Conservation (phyloP, 1,284 basidiomycete species). For the Papiliotrema flavescens region DNA sequence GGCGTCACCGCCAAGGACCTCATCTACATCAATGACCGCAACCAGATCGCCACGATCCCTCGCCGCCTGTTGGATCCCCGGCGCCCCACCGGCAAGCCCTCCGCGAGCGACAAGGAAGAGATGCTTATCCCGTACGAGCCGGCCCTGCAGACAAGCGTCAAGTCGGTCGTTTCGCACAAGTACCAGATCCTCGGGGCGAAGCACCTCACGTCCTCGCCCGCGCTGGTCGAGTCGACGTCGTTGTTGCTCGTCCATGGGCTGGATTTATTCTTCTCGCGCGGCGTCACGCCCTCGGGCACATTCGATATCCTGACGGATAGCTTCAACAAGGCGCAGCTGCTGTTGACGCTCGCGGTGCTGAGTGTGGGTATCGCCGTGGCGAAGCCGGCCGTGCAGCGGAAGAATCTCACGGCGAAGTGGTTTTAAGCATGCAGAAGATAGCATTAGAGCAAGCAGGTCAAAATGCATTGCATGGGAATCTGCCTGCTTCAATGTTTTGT, state of each 20-base stretch:
- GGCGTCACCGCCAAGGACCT: slow-evolving; percentile 85
- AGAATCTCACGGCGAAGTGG: slow-evolving; percentile 44
- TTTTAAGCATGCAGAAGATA: slow-evolving; percentile 4
- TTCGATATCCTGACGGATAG: slow-evolving; percentile 88
- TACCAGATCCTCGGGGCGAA: slow-evolving; percentile 69
- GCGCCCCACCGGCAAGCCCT: slow-evolving; percentile 72
- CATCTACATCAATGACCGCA: slow-evolving; percentile 70
- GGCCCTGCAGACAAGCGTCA: slow-evolving; percentile 67
- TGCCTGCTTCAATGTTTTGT: no score
- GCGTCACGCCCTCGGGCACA: slow-evolving; percentile 75
- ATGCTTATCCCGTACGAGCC: slow-evolving; percentile 81
- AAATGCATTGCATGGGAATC: not conserved
- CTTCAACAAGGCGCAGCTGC: slow-evolving; percentile 91
- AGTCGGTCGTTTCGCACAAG: slow-evolving; percentile 70
- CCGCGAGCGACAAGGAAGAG: slow-evolving; percentile 76
- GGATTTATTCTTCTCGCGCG: slow-evolving; percentile 78
- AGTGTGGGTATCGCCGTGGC: slow-evolving; percentile 69
- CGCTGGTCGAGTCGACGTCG: slow-evolving; percentile 86
- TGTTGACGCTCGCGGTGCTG: slow-evolving; percentile 74
- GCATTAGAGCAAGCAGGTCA: no score
- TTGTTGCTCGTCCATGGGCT: slow-evolving; percentile 82
- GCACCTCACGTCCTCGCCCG: slow-evolving; percentile 68
- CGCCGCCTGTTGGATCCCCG: slow-evolving; percentile 77
- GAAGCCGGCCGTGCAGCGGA: slow-evolving; percentile 50
- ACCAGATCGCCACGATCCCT: slow-evolving; percentile 72